Evolutionary conservation across 2,329 filamentous ascomycete genomes (phyloP).

Genomic region (Esteya vermicola): DNA sequence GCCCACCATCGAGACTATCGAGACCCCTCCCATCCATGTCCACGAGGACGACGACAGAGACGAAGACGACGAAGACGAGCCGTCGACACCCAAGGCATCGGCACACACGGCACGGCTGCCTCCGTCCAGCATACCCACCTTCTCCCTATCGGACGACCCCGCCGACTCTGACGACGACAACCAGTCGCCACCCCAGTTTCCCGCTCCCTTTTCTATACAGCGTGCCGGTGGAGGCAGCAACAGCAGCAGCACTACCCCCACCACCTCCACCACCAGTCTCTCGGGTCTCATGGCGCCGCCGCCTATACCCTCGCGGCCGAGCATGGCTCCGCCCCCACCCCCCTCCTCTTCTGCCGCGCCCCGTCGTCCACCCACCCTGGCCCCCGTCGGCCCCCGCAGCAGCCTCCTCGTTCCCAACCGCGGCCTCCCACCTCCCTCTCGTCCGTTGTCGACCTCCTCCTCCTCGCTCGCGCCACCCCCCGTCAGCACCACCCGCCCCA

Average conservation of each 20-base stretch:
- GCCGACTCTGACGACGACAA: constrained; percentile 5
- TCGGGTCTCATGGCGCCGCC: constrained; percentile 16
- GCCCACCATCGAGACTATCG: neutral
- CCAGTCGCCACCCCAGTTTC: constrained; percentile 28
- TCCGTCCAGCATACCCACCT: constrained; percentile 23
- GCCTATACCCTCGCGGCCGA: constrained; percentile 13
- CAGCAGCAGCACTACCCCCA: constrained; percentile 1
- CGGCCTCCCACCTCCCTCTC: constrained; percentile 13
- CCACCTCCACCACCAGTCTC: constrained; percentile 3
- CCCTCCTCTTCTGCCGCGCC: constrained; percentile 1
- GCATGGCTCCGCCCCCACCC: constrained; percentile 8
- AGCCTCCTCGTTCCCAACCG: constrained; percentile 6
- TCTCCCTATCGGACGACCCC: constrained; percentile 23
- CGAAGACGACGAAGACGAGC: constrained; percentile 19
- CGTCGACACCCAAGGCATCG: constrained; percentile 38
- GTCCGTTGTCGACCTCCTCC: too few species aligned
- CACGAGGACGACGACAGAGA: neutral
- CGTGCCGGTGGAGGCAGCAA: constrained; percentile 19
- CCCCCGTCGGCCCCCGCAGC: constrained; percentile 6
- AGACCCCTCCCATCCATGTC: neutral
- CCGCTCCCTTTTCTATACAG: constrained; percentile 36
- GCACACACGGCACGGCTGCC: constrained; percentile 10
- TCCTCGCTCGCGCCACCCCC: constrained; percentile 36
- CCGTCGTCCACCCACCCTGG: constrained; percentile 5
- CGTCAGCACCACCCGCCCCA: constrained; percentile 34